Conservation (phyloP, 1,284 basidiomycete species). For the Sporisorium exsertum region DNA sequence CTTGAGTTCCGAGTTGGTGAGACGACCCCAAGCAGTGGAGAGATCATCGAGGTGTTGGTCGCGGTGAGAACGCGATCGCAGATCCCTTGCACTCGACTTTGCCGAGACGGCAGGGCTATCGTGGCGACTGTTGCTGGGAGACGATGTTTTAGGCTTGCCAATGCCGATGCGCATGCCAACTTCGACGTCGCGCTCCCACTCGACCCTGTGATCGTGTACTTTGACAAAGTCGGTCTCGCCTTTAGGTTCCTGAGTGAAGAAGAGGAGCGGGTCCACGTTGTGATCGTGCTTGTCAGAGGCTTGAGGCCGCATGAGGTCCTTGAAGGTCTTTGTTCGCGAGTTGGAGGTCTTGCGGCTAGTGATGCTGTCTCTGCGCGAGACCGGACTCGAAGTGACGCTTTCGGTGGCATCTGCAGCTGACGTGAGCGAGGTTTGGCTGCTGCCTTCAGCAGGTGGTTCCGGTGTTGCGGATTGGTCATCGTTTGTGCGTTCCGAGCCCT, state of each 20-base stretch:
- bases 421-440: slow-evolving; percentile 5
- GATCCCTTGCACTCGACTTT: slow-evolving; percentile 42
- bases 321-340: slow-evolving; percentile 35
- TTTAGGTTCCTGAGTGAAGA: slow-evolving; percentile 51
- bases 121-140: slow-evolving; percentile 22
- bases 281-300: slow-evolving; percentile 19
- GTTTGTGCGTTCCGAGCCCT: slow-evolving; percentile 2
- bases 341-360: slow-evolving; percentile 37
- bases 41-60: slow-evolving; percentile 37
- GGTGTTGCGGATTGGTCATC: slow-evolving; percentile 11
- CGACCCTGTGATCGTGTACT: slow-evolving; percentile 51
- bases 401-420: slow-evolving; percentile 3
- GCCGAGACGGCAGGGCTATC: slow-evolving; percentile 36
- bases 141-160: slow-evolving; percentile 46
- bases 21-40: slow-evolving; percentile 50
- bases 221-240: slow-evolving; percentile 47
- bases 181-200: slow-evolving; percentile 58
- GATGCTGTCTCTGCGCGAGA: slow-evolving; percentile 33
- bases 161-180: slow-evolving; percentile 58
- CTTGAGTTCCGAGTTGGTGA: slow-evolving; percentile 54
- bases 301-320: slow-evolving; percentile 21
- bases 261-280: slow-evolving; percentile 43
- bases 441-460: not conserved
- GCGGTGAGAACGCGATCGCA: slow-evolving; percentile 26
- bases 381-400: slow-evolving; percentile 11